Base-by-base conservation (phyloP, 345 rosid species). In the Noccaea caerulescens region DNA sequence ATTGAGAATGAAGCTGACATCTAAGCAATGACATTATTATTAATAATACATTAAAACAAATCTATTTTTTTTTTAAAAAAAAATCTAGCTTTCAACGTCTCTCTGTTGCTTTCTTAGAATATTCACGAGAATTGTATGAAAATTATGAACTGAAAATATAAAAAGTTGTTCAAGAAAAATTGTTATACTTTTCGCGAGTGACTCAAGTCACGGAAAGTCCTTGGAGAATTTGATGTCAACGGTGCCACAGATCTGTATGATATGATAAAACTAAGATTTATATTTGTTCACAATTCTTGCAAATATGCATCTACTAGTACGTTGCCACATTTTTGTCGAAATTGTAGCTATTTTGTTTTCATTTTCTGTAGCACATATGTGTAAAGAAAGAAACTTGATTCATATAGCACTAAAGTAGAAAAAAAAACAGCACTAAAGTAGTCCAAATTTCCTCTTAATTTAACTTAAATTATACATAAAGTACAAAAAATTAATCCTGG, bases 121-220 rank as follows among this genome's bases (percentile, higher is more conserved):
- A 36, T 34, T 69, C 73, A 69, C 65, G 65, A 58, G 47, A 36
- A 46, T n/a, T 25, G 30, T 69, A 46, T 9, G 47, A 46, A 36
- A 45, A 45, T 10, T 11, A 34, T 68, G 33, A 57, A 68, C 72
- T 1, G 44, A 55, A 32, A 56, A 16, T 34, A 56, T 36, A 43
- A n/a, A 41, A 63, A 41, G 14, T 14, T 30, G 37, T 34, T 20
- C 18, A 56, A 41, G 12, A 67, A 7, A 33, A 23, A 16, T 16
- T 18, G 32, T 67, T 14, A 56, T 44, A 68, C 36, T 14, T 57
- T 20, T 68, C 38, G 14, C 56, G 46, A 56, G 33, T 36, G 8
- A 69, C 47, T 34, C 38, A 34, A 20, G 57, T 69, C 73, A 69
- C 73, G 73, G 12, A 58, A 57, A 57, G 45, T 45, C 65, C 57